Evolutionary conservation across 345 rosid genomes (phyloP), one percentile per base, ranked within the genome.

Genomic region (Barbarea vulgaris): DNA sequence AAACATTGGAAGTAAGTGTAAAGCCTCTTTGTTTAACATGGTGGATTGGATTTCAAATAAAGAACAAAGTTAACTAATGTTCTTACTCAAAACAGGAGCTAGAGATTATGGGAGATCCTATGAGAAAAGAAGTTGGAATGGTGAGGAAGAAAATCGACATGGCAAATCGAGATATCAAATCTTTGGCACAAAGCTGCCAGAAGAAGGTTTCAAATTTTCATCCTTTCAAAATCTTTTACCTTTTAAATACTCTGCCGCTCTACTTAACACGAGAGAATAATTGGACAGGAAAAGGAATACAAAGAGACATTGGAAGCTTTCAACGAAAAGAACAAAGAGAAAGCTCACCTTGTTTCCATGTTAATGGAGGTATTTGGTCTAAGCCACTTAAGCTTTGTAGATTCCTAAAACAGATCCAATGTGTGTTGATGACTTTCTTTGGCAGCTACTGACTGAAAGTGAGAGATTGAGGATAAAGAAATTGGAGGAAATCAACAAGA

Each of bases 321-420:
- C 81, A 91, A 88, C 42, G 93, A 88, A 75, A 93, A 87, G 86
- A 89, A 69, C 79, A 88, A 85, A 76, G 97, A 91, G 65, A 91
- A 80, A 65, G 56, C 82, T 80, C 69, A 80, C 53, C 76, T 80
- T 64, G 80, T 80, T 22, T 57, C 79, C 0, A 64, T 70, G 77
- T 67, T 79, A 53, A 79, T 79, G 82, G 75, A 79, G 79, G 82
- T 78, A 53, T 28, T 14, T 27, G 2, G n/a, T 61, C 9, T 59
- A 66, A 64, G 37, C 56, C 25, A 57, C 28, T 21, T 13, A 2
- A 24, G 33, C 50, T 41, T 52, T 68, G 39, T 64, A 7, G 21
- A 36, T 34, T 71, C 37, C 12, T 37, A 33, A 4, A 18, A 11
- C 31, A 65, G 30, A 66, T 72, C 69, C 53, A 39, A 17, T 31